phyloP scores from a whole-genome alignment of 1,284 basidiomycete genomes.

The Chalciporus sp. region DNA sequence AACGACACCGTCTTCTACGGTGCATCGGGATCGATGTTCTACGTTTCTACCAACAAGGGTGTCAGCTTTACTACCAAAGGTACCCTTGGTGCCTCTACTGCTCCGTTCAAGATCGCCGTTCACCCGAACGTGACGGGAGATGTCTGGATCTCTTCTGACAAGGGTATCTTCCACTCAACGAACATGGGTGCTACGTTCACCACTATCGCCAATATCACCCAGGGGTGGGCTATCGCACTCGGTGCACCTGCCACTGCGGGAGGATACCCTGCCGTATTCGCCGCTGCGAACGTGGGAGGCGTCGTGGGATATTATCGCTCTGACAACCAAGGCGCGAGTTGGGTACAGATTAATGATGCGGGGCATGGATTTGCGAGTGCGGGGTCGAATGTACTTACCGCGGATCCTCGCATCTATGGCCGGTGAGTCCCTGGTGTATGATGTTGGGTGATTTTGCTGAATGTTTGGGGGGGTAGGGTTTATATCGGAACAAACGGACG shows the following conservation, averaged over 20 bases:
- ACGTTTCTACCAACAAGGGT: slow-evolving; percentile 9
- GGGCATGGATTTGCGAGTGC: slow-evolving; percentile 60
- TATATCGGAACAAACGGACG: slow-evolving; percentile 18
- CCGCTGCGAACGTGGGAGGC: not conserved
- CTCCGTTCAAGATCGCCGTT: slow-evolving; percentile 11
- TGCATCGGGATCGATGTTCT: slow-evolving; percentile 10
- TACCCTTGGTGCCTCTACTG: slow-evolving; percentile 4
- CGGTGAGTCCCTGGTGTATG: slow-evolving; percentile 6
- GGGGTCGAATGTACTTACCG: slow-evolving; percentile 50
- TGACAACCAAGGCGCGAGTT: slow-evolving; percentile 58
- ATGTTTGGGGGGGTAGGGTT: not conserved
- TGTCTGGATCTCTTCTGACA: slow-evolving; percentile 14
- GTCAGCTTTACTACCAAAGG: slow-evolving; percentile 2
- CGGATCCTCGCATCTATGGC: slow-evolving; percentile 38
- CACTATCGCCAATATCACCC: not conserved
- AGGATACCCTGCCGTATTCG: slow-evolving; percentile 8
- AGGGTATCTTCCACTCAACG: slow-evolving; percentile 12
- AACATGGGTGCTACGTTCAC: not conserved
- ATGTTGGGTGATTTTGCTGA: no score
- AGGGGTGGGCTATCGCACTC: slow-evolving; percentile 8
- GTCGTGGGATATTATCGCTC: slow-evolving; percentile 45
- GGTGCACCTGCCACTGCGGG: slow-evolving; percentile 1
- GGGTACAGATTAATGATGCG: slow-evolving; percentile 65
- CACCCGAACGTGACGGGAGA: slow-evolving; percentile 7
- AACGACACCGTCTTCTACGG: slow-evolving; percentile 11